Base-by-base conservation (phyloP, 2,329 filamentous ascomycete genomes). In the Neurospora crassa region DNA sequence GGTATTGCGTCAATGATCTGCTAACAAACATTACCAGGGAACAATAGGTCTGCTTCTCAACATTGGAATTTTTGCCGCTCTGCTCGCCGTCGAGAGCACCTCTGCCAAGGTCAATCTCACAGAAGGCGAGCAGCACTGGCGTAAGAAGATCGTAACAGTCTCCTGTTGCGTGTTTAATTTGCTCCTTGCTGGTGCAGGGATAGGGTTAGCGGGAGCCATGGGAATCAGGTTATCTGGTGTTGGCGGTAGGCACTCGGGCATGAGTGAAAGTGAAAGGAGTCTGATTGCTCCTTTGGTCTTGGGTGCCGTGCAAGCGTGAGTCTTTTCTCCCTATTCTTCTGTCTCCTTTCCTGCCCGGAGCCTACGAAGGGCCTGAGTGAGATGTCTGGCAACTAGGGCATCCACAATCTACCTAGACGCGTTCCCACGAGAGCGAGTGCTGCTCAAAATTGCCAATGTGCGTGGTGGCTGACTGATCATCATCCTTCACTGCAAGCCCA, bases 81-180 rank as follows among this genome's bases (percentile, higher is more conserved):
- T 76, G 0, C 67, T 76, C n/a, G 69, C 70, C 45, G 70, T 73
- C 29, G 75, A 76, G 24, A 67, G 63, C 7, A 73, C 71, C 71
- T 63, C 53, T 34, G 53, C 53, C 4, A 73, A 71, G 12, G 71
- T 74, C 63, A 70, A 67, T 3, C 68, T 76, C 67, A 76, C 75
- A 29, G 75, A 76, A 68, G 75, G 75, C 42, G 74, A 76, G 68
- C 74, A 76, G 41, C 74, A 76, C 69, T 76, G 73, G 74, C 74
- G 75, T 67, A 76, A 74, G 29, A 75, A 76, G 53, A 68, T 75
- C 16, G 71, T 73, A 53, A 76, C 75, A 12, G 71, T 75, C 37
- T 75, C 75, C 59, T 71, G 73, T 69, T 76, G 74, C 72, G 41
- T 73, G 11, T 72, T 74, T 45, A 76, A 76, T 40, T 53, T 76